Conservation (phyloP, 441 rosid genomes). For the Adansonia grandidieri region DNA sequence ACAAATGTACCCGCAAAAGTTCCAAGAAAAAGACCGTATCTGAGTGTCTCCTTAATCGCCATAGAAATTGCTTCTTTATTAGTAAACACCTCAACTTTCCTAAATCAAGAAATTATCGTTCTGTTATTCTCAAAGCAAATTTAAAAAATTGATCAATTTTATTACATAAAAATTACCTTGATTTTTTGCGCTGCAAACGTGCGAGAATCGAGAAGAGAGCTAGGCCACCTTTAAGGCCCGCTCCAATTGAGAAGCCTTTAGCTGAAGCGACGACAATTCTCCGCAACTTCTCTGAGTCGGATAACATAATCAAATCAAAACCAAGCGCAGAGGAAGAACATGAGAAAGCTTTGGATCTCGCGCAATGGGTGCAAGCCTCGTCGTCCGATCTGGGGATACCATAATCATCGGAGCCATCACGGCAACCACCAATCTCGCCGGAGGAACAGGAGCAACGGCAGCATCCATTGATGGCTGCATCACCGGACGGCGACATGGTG, state of each 20-base stretch:
- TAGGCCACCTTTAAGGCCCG: conserved; percentile 85
- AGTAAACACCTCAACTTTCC: conserved; percentile 62
- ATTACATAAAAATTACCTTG: conserved; percentile 40
- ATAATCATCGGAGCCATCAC: conserved; percentile 8
- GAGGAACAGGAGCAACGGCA: conserved; percentile 28
- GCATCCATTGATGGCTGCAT: background rate
- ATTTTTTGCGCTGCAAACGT: conserved; percentile 64
- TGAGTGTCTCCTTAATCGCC: conserved; percentile 79
- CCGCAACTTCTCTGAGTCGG: conserved; percentile 61
- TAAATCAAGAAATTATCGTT: conserved; percentile 24
- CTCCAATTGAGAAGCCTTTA: conserved; percentile 90
- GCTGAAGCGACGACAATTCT: conserved; percentile 66
- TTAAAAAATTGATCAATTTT: background rate
- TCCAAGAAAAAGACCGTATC: conserved; percentile 92
- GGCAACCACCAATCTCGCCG: conserved; percentile 19
- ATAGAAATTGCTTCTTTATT: conserved; percentile 65
- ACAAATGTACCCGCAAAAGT: conserved; percentile 89
- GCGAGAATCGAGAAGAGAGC: conserved; percentile 74
- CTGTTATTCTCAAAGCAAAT: background rate
- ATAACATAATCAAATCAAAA: conserved; percentile 29
- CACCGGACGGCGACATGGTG: conserved; percentile 37
- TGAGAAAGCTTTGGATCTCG: conserved; percentile 34
- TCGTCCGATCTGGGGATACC: conserved; percentile 25
- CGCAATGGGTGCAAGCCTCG: conserved; percentile 43
- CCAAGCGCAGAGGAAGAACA: conserved; percentile 37